Base-by-base conservation (phyloP, 1,284 basidiomycete species). In the Coniferiporia sulphurascens region DNA sequence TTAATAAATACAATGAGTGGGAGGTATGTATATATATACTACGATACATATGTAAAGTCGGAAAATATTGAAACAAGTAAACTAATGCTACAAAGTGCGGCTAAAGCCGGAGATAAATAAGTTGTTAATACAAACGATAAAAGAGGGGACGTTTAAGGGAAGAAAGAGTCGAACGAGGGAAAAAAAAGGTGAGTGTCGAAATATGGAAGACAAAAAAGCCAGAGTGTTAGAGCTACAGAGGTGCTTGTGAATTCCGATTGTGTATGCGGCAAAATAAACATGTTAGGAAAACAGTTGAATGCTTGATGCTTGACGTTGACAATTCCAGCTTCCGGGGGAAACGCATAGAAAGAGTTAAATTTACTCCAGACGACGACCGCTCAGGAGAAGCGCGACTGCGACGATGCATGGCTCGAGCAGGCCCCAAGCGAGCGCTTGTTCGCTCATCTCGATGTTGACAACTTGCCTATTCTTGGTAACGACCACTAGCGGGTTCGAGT, bases 371-470 rank as follows among this genome's bases (percentile, higher is more conserved):
- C 61, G 57, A 13, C 61, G 46, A 4, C 61, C 61, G 49, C 61
- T 62, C 8, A 62, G 52, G 7, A 62, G 54, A 35, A 62, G 58
- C 5, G 61, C 56, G 10, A 62, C 53, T 3, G 61, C 61, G 10
- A 59, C 61, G 17, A 62, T 62, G 17, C 61, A 56, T 15, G 61
- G 57, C 52, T 62, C 61, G n/a, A 59, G 54, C 19, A 62, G 58
- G 15, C 58, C 61, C 48, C 52, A 53, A 10, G 53, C 46, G 19
- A 62, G 48, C 21, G 57, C 61, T 36, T 62, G 57, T 15, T 56
- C 57, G 38, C 57, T 62, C 57, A 62, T 56, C 38, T 56, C 53
- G 12, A 62, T 34, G 38, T 62, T 45, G 19, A 62, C 53, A 5
- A 59, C 19, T 22, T 56, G 53, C 34, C 58, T 53, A 19, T 52